These are phyloP conservation scores for Stentor coeruleus DNA, from an alignment of 73 alveolate genomes.

Conservation along the genomic window DNA sequence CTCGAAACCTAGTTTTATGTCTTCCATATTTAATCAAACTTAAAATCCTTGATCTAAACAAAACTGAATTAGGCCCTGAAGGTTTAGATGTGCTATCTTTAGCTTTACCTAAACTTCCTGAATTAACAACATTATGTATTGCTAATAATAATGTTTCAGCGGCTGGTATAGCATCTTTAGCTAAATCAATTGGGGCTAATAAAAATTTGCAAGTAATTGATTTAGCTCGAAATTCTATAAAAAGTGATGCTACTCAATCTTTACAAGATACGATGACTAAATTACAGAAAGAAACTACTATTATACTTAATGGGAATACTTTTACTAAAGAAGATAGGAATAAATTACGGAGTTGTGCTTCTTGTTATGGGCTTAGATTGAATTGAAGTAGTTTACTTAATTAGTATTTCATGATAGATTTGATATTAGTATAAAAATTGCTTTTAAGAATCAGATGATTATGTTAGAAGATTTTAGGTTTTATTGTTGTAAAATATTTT, in stretches of 20 bases:
- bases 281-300: neutral
- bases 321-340: neutral
- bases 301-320: neutral
- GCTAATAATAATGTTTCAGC: neutral
- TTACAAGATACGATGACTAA: neutral
- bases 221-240: neutral
- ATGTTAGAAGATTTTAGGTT: too few relatives aligned
- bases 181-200: neutral
- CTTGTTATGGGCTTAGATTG: neutral
- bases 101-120: conserved; percentile 9
- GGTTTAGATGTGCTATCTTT: neutral
- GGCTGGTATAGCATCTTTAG: neutral
- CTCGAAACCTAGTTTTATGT: neutral
- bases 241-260: neutral
- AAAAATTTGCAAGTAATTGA: conserved; percentile 6
- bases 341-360: neutral
- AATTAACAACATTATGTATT: neutral
- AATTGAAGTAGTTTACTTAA: too few relatives aligned
- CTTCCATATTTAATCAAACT: neutral
- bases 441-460: too few relatives aligned
- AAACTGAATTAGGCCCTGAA: conserved; percentile 21
- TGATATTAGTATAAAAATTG: too few relatives aligned
- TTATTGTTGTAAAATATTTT: too few relatives aligned
- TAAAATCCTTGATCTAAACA: neutral
- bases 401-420: too few relatives aligned